These are phyloP conservation scores for Amphirosellinia nigrospora DNA, from an alignment of 495 filamentous ascomycete species.

Conservation along the genomic window DNA sequence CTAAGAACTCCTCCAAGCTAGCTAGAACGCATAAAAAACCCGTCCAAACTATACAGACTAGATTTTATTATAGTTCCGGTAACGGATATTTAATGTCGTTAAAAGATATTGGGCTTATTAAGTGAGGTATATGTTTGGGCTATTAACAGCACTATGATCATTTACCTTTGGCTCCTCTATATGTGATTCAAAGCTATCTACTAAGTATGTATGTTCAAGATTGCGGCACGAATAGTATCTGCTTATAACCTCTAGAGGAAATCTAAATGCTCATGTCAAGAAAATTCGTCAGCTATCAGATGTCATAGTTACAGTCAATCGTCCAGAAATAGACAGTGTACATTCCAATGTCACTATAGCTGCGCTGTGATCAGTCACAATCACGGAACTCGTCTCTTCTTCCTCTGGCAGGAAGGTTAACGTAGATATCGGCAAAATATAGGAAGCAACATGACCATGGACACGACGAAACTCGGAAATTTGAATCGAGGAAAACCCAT, in stretches of 20 bases:
- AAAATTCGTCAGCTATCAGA: background rate
- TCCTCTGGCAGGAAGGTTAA: background rate
- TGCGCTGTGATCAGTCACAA: background rate
- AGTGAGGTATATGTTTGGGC: no score
- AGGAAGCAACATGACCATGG: constrained; percentile 4
- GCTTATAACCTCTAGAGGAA: background rate
- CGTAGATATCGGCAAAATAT: background rate
- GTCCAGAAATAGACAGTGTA: background rate
- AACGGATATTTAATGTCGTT: background rate
- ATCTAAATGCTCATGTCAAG: background rate
- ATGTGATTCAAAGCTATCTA: background rate
- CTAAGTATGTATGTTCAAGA: background rate
- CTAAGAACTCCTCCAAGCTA: background rate
- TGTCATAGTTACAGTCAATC: background rate
- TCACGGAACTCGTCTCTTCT: no score
- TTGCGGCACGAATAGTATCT: background rate
- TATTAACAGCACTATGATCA: no score
- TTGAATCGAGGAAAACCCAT: background rate
- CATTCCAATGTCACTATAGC: background rate
- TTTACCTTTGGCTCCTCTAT: background rate
- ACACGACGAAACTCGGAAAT: background rate
- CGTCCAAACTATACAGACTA: background rate
- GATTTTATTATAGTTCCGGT: background rate
- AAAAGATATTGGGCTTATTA: no score
- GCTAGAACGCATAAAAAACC: background rate